These are phyloP conservation scores for Oxyria digyna DNA, from an alignment of 148 eudicot genomes.

Conservation along the genomic window DNA sequence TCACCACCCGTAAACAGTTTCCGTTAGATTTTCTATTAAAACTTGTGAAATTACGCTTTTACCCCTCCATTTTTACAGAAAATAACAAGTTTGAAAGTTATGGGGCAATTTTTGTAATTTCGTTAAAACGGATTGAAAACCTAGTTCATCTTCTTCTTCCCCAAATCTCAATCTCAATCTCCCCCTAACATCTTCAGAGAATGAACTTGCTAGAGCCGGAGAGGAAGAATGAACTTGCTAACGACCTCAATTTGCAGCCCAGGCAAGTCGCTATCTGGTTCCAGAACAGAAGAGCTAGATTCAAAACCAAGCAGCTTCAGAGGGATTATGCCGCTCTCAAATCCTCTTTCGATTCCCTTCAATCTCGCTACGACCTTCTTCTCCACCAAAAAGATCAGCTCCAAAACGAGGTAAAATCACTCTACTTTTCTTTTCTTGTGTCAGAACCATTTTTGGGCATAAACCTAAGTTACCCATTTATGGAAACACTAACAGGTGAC, in stretches of 20 bases:
- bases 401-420: constrained; percentile 27
- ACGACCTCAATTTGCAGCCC: background rate
- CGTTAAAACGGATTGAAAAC: no score
- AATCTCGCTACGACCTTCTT: background rate
- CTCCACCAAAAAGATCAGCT: background rate
- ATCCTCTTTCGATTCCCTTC: background rate
- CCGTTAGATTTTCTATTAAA: no score
- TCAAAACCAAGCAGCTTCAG: constrained; percentile 9
- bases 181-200: no score
- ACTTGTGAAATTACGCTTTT: no score
- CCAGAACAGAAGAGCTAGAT: constrained; percentile 5
- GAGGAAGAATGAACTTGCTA: background rate
- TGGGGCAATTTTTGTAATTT: no score
- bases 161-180: no score
- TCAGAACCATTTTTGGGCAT: background rate
- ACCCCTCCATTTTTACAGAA: no score
- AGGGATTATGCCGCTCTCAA: background rate
- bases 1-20: no score
- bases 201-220: constrained; percentile 7
- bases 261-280: constrained; percentile 11
- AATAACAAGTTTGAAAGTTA: no score
- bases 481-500: background rate
- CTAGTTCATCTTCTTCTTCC: no score
- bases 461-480: background rate
- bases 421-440: background rate